Base-by-base conservation (phyloP, 1,139 yeast species). In the Scheffersomyces insectosa region DNA sequence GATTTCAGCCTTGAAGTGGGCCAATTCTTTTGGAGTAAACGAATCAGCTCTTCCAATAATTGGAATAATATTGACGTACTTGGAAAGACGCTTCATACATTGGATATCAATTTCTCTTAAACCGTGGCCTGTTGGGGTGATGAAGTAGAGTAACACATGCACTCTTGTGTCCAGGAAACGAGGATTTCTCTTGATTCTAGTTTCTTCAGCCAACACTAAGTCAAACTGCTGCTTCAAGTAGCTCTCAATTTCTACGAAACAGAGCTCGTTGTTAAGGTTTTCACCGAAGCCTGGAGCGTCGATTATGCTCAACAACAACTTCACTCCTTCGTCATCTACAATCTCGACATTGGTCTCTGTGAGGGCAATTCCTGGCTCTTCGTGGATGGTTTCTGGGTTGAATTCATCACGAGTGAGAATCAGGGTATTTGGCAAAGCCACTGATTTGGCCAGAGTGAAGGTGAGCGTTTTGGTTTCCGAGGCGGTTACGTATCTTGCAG, bases 181-280 rank as follows among this genome's bases (percentile, higher is more conserved):
- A 28, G 95, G 95, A 57, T 86, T 85, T 78, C 99, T 82, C 66
- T 88, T 83, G 52, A 93, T 88, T 50, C 96, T 79, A 13, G 95
- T 85, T 63, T 93, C 98, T 65, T 93, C 98, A 11, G 88, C 84
- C 52, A 93, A 77, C 33, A 91, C 95, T 55, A 87, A 89, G 65
- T 93, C 99, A 63, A 88, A 91, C 64, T 91, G 97, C 60, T 84
- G 88, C 59, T 88, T 93, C 52, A 93, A 71, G 62, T 83, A 91
- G 47, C 79, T 80, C 42, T 84, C 82, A 47, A 93, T 83, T 51
- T 86, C 86, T 31, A 72, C 74, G 58, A 88, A 86, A 60, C 89
- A 60, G 46, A 71, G 49, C 38, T 79, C 80, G 55, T 85, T 83
- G 59, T 85, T 84, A 51, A 85, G 64, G 52, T 83, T 83, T 47